Conservation (phyloP, 2,329 filamentous ascomycete species). For the Plenodomus lindquistii region DNA sequence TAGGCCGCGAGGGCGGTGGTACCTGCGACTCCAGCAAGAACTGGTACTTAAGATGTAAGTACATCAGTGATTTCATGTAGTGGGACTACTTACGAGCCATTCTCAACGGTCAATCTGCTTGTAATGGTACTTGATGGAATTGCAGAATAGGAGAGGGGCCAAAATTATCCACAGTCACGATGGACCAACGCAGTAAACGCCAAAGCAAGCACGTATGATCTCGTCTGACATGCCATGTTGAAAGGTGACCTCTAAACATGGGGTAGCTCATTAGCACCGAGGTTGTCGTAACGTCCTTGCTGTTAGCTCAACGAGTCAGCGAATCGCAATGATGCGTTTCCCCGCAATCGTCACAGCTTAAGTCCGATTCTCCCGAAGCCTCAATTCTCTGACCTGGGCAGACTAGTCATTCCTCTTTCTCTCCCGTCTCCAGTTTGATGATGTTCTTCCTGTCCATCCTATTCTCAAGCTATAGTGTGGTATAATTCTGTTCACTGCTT, state of each 20-base stretch:
- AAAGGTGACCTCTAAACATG: neutral
- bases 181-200: neutral
- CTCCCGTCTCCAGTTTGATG: no score
- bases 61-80: neutral
- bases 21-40: conserved; percentile 32
- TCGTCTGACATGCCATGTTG: neutral
- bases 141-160: no score
- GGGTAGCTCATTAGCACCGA: conserved; percentile 10
- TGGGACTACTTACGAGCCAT: conserved; percentile 14
- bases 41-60: conserved; percentile 23
- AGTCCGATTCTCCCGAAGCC: no score
- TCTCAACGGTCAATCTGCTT: neutral
- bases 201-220: neutral
- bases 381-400: no score
- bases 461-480: no score
- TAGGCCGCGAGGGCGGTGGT: conserved; percentile 39
- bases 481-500: no score
- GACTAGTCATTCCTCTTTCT: no score
- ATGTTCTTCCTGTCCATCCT: no score
- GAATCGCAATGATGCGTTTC: conserved; percentile 3
- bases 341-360: no score
- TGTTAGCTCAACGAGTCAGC: conserved; percentile 10
- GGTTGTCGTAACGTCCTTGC: conserved; percentile 6
- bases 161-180: neutral
- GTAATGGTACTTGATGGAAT: no score